phyloP scores from a whole-genome alignment of 1,139 yeast species.

The Saccharomyces pastorianus region DNA sequence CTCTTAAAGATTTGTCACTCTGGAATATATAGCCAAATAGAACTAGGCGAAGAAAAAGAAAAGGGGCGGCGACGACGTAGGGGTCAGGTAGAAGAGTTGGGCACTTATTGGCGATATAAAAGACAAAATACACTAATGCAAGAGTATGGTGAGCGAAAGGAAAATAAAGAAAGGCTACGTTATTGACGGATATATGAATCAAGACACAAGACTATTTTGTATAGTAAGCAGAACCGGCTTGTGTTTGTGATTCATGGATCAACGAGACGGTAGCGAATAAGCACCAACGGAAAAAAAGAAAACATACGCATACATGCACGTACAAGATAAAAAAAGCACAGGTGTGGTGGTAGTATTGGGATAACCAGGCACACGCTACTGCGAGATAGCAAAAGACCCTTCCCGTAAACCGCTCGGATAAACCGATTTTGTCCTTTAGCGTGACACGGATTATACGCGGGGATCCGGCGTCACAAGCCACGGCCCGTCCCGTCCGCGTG shows the following conservation, averaged over 20 bases:
- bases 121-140: neutral
- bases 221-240: neutral
- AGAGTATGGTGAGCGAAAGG: neutral
- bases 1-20: neutral
- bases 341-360: neutral
- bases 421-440: neutral
- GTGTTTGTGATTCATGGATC: neutral
- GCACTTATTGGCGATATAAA: neutral
- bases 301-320: neutral
- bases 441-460: slow-evolving; percentile 1
- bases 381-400: neutral
- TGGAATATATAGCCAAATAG: neutral
- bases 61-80: neutral
- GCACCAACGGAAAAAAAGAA: neutral
- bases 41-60: neutral
- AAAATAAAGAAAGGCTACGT: neutral
- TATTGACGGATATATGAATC: neutral
- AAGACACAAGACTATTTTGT: neutral
- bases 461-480: neutral
- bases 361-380: neutral
- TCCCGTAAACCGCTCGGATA: slow-evolving; percentile 1
- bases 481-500: neutral
- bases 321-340: neutral
- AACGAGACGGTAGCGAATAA: neutral
- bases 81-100: neutral